Base-by-base conservation (phyloP, 495 filamentous ascomycete genomes). In the Glonium stellatum region DNA sequence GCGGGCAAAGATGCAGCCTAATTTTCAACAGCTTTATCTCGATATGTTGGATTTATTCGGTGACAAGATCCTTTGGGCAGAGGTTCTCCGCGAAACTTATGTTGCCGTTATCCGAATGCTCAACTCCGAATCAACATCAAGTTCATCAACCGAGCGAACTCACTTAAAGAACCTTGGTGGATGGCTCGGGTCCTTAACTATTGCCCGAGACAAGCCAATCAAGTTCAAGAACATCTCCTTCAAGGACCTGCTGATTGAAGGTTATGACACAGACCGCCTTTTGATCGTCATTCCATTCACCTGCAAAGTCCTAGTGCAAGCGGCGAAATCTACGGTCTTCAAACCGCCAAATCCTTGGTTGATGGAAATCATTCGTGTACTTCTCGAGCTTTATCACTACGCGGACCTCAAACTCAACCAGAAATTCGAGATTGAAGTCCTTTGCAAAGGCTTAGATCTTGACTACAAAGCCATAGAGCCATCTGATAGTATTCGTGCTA, bases 401-500 rank as follows among this genome's bases (percentile, higher is more conserved):
- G 89, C 88, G n/a, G 90, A 96, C 63, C 73, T 97, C 46, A 97
- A 96, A 70, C 79, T 97, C 42, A 96, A 97, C 64, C 83, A 92
- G 36, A 97, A 95, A 67, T 99, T 99, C 64, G 93, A 97, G 70
- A 97, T 99, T 63, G 93, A 99, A 71, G 90, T 97, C 8, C 78
- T 99, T 10, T 97, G 90, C 75, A 93, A 90, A 70, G 90, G 89
- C 27, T 77, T 99, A n/a, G 84, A 86, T 48, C 77, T 96, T 19
- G 88, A 96, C 58, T 84, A 92, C 74, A 95, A 91, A 71, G 81
- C 76, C 42, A 87, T 97, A 54, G 88, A 95, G 56, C 89, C 92
- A 1, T 86, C 92, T 6, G 82, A 84, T 12, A 83, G 88, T 62
- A 89, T 97, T 27, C 81, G 88, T 55, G 84, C 88, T 55, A 82